These are phyloP conservation scores for Calycina marina DNA, from an alignment of 2,329 filamentous ascomycete species.

Conservation along the genomic window DNA sequence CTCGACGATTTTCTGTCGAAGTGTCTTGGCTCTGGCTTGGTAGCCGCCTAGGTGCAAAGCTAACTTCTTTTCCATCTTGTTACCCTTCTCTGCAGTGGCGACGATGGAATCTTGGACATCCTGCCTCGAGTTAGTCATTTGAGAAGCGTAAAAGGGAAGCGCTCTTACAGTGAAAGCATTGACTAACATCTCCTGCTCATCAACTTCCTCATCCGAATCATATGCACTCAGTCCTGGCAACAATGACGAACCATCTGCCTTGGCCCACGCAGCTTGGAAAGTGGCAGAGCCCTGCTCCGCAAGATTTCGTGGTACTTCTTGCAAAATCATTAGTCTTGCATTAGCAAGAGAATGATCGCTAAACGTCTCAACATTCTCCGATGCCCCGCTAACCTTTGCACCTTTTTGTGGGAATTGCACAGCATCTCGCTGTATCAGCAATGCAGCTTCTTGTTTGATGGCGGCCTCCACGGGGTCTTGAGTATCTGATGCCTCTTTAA, in stretches of 20 bases:
- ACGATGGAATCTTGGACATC: constrained; percentile 60
- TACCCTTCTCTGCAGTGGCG: constrained; percentile 60
- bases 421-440: constrained; percentile 73
- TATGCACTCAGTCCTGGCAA: constrained; percentile 74
- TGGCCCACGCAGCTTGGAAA: constrained; percentile 39
- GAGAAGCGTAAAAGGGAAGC: constrained; percentile 18
- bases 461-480: constrained; percentile 50
- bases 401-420: constrained; percentile 57
- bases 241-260: constrained; percentile 37
- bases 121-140: constrained; percentile 25
- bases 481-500: constrained; percentile 45
- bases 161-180: constrained; percentile 55
- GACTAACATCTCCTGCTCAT: constrained; percentile 20
- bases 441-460: constrained; percentile 63
- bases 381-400: constrained; percentile 46
- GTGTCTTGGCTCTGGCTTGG: constrained; percentile 66
- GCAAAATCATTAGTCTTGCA: constrained; percentile 59
- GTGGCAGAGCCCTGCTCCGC: constrained; percentile 35
- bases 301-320: constrained; percentile 30
- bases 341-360: constrained; percentile 59
- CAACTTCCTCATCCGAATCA: constrained; percentile 52
- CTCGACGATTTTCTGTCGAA: constrained; percentile 66
- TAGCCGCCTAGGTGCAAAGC: constrained; percentile 78
- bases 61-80: constrained; percentile 91
- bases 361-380: constrained; percentile 45